Evolutionary conservation across 441 rosid species (phyloP).

Genomic region (Biscutella laevigata): DNA sequence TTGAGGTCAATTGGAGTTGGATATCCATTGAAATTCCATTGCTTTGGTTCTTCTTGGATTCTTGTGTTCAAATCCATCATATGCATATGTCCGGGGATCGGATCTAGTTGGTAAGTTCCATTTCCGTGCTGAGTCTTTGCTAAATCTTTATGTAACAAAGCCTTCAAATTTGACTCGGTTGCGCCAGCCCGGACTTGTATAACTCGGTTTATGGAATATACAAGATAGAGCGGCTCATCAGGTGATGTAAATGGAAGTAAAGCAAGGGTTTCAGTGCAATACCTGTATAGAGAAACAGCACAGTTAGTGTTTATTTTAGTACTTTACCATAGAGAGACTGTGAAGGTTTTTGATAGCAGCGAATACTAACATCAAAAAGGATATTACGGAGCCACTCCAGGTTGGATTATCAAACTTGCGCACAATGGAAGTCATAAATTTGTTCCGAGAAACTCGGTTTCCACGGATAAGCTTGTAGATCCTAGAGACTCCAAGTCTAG

Average conservation of each 20-base stretch:
- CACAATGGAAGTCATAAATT: constrained; percentile 93
- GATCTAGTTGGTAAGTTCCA: constrained; percentile 41
- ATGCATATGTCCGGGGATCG: constrained; percentile 27
- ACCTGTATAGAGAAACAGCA: constrained; percentile 46
- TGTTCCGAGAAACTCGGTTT: constrained; percentile 81
- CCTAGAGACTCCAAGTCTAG: constrained; percentile 93
- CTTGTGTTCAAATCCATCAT: constrained; percentile 57
- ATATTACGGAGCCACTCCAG: constrained; percentile 53
- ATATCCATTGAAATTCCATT: constrained; percentile 28
- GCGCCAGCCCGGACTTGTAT: constrained; percentile 93
- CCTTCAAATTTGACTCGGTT: constrained; percentile 88
- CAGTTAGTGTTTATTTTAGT: constrained; percentile 7
- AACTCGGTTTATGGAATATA: constrained; percentile 82
- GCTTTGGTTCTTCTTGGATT: constrained; percentile 32
- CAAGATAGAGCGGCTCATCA: constrained; percentile 94
- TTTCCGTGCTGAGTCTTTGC: constrained; percentile 34
- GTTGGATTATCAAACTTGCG: constrained; percentile 90
- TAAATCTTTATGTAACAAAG: constrained; percentile 49
- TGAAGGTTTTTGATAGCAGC: constrained; percentile 2
- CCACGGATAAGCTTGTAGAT: constrained; percentile 96
- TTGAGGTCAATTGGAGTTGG: constrained; percentile 57
- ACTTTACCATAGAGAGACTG: not conserved
- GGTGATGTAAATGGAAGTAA: constrained; percentile 82
- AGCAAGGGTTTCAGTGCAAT: constrained; percentile 91
- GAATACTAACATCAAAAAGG: constrained; percentile 72